These are phyloP conservation scores for Microdochium nivale DNA, from an alignment of 2,329 filamentous ascomycete genomes.

Conservation along the genomic window DNA sequence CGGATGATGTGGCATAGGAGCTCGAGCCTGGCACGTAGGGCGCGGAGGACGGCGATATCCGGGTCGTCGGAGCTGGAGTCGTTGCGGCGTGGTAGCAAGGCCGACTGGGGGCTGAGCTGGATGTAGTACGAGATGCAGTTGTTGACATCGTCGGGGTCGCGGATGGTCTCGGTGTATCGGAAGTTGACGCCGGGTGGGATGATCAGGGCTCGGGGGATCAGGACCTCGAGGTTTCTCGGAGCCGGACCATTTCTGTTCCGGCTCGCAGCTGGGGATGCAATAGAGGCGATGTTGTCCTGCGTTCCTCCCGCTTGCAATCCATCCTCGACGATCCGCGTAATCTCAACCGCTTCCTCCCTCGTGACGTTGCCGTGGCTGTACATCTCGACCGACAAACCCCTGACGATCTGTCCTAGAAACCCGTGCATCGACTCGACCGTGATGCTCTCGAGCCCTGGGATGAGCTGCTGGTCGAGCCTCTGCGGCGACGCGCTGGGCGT, in stretches of 20 bases:
- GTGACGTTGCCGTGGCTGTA: background rate
- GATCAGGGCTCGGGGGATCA: slow-evolving; percentile 63
- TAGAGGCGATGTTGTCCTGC: slow-evolving; percentile 64
- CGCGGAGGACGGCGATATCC: slow-evolving; percentile 21
- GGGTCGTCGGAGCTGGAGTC: background rate
- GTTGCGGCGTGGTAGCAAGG: background rate
- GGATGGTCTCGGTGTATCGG: slow-evolving; percentile 70
- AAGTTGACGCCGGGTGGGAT: slow-evolving; percentile 75
- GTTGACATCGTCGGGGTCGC: slow-evolving; percentile 83
- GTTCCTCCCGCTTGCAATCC: slow-evolving; percentile 37
- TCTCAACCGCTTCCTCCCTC: background rate
- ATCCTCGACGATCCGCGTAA: background rate
- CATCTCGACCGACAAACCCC: background rate
- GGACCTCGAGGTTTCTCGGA: background rate
- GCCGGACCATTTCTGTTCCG: slow-evolving; percentile 64
- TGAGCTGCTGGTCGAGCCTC: slow-evolving; percentile 63
- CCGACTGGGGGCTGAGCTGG: slow-evolving; percentile 58
- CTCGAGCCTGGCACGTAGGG: slow-evolving; percentile 64
- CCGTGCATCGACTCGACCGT: background rate
- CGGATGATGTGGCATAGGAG: slow-evolving; percentile 85
- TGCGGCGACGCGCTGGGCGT: slow-evolving; percentile 74
- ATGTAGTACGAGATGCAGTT: slow-evolving; percentile 76
- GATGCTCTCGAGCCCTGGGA: slow-evolving; percentile 42
- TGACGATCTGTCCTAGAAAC: background rate
- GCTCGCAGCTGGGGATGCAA: too few relatives aligned